Conservation (phyloP, 2,329 filamentous ascomycete species). For the Fusarium austroafricanum region DNA sequence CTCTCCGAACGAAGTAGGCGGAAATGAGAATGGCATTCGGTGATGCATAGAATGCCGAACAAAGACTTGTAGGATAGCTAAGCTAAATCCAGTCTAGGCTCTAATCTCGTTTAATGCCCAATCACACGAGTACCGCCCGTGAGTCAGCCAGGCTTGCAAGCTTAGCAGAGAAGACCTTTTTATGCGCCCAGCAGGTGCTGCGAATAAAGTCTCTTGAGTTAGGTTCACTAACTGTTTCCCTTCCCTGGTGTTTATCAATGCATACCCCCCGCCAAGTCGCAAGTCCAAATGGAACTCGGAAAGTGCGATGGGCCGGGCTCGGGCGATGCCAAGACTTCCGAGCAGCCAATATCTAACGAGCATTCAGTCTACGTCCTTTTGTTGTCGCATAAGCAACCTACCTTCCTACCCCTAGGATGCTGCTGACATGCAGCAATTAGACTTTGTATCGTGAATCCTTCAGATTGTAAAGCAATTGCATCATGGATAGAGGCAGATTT, state of each 20-base stretch:
- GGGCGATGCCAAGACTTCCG: conserved; percentile 26
- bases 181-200: no score
- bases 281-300: background rate
- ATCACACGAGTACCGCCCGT: background rate
- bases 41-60: background rate
- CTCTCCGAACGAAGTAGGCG: no score
- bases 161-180: no score
- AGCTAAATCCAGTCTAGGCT: no score
- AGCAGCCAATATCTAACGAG: background rate
- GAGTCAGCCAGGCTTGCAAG: no score
- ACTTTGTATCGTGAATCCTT: background rate
- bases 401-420: background rate
- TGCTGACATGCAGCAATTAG: background rate
- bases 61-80: no score
- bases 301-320: background rate
- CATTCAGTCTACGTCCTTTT: no score
- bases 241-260: rapidly evolving
- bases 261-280: no score
- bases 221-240: rapidly evolving
- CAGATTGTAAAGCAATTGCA: background rate
- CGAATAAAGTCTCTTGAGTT: no score
- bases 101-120: background rate
- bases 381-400: no score
- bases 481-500: background rate
- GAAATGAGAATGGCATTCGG: background rate